Conservation (phyloP, 192 early-diverging fungal species). For the Oehlia diaphana region DNA sequence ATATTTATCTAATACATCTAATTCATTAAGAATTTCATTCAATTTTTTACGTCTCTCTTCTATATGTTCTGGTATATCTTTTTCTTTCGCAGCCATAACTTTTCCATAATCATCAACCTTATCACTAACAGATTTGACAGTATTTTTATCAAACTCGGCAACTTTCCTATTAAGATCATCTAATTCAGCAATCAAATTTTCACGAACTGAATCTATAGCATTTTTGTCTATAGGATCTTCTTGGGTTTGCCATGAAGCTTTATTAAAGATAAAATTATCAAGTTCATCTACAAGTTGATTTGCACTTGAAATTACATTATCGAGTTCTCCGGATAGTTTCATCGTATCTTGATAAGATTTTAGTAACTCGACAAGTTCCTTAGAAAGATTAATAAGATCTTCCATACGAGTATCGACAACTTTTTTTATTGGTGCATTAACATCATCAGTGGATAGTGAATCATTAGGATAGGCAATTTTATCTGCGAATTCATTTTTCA, state of each 20-base stretch:
- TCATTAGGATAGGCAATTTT: constrained; percentile 19
- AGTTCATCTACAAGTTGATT: constrained; percentile 15
- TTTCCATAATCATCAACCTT: constrained; percentile 21
- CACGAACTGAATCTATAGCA: background rate
- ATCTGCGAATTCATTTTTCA: background rate
- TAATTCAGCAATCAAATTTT: constrained; percentile 9
- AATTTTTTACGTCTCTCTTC: background rate
- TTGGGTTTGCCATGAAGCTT: constrained; percentile 16
- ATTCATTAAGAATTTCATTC: constrained; percentile 5
- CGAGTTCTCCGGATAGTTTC: constrained; percentile 6
- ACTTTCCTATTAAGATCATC: constrained; percentile 16
- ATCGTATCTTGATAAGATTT: constrained; percentile 22
- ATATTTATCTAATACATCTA: background rate
- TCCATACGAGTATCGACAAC: background rate
- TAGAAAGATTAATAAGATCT: constrained; percentile 5
- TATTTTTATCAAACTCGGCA: constrained; percentile 13
- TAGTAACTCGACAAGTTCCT: constrained; percentile 4
- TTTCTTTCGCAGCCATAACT: background rate
- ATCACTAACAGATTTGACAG: background rate
- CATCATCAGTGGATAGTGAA: background rate
- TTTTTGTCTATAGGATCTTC: background rate
- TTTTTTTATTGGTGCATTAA: constrained; percentile 20
- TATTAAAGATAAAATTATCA: constrained; percentile 17
- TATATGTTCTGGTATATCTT: constrained; percentile 14
- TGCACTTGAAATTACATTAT: background rate